Conservation (phyloP, 108 stramenopile species). For the Cyclotella choctawhatcheeana region DNA sequence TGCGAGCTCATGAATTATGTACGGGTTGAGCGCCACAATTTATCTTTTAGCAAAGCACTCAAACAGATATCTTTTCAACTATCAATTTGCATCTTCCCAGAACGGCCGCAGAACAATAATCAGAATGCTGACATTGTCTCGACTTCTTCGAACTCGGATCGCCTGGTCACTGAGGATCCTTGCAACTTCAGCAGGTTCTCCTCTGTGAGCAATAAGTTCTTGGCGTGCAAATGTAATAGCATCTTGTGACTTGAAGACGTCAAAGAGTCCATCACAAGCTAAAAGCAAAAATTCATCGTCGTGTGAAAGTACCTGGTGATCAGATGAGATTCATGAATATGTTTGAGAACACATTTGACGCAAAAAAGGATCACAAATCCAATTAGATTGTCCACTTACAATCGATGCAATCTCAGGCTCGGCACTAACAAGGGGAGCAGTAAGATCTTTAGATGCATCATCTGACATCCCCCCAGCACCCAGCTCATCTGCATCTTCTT, state of each 20-base stretch:
- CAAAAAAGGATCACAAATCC: slow-evolving; percentile 10
- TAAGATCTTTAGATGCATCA: slow-evolving; percentile 81
- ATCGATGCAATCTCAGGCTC: slow-evolving; percentile 94
- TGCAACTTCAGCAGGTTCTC: slow-evolving; percentile 92
- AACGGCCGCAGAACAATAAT: slow-evolving; percentile 90
- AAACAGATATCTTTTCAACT: background rate
- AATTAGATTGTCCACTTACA: slow-evolving; percentile 53
- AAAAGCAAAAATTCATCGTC: slow-evolving; percentile 95
- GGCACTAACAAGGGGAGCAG: slow-evolving; percentile 89
- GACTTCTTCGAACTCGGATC: slow-evolving; percentile 89
- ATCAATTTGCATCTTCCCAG: slow-evolving; percentile 67
- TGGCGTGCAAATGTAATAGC: slow-evolving; percentile 90
- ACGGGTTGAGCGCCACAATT: slow-evolving; percentile 8
- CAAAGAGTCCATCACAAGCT: slow-evolving; percentile 98
- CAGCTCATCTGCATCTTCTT: slow-evolving; percentile 85
- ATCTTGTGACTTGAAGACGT: slow-evolving; percentile 96
- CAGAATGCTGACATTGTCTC: slow-evolving; percentile 94
- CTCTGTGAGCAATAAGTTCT: slow-evolving; percentile 85
- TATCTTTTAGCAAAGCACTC: slow-evolving; percentile 11
- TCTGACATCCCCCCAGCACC: slow-evolving; percentile 69
- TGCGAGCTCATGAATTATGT: slow-evolving; percentile 28
- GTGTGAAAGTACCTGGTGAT: slow-evolving; percentile 77
- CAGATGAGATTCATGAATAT: background rate
- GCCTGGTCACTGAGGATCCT: slow-evolving; percentile 92
- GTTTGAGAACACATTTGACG: background rate